Base-by-base conservation (phyloP, 225 moss, liverwort and hornwort species). In the Physcomitrium patens region DNA sequence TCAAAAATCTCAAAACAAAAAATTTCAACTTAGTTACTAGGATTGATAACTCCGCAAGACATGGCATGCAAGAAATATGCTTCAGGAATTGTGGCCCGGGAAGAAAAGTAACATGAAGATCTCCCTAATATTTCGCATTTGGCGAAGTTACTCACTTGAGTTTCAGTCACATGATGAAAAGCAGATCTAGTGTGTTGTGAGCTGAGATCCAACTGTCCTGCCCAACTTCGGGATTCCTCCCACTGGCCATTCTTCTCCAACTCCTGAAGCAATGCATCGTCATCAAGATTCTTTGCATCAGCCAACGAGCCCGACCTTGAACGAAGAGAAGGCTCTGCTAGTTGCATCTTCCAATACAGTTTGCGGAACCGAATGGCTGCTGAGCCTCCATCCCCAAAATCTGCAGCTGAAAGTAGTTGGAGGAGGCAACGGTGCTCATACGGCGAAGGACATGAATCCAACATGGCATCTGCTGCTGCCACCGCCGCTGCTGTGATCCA, bases 171-270 rank as follows among this genome's bases (percentile, higher is more conserved):
- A 80, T 91, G 94, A 81, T 94, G 89, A 80, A 99, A 81, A 60
- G 93, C 91, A 63, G 97, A 84, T 73, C 70, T 87, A 62, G 86
- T 83, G 23, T 80, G 80, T 69, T 80, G 84, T 56, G 81, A 80
- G 57, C 81, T 86, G 22, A 95, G 84, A 86, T 99, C 97, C 75
- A 99, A 78, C 73, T 99, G 94, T 62, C 86, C 86, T 60, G 97
- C 97, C 97, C 97, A 99, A 84, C 90, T 99, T 55, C 97, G 94
- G 47, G 94, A 93, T 65, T 94, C 93, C 57, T 99, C 97, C 97
- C 97, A 99, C 49, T 94, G 93, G 22, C 87, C 86, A 79, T 85
- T 90, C 67, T 87, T 91, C 79, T 94, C 94, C 31, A 99, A 76
- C 27, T 90, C 88, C 42, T 84, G 83, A 83, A 99, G 86, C 79